A percentile compares a stretch with the other conserved stretches of the same genome.
These are phyloP conservation scores for Euclidium syriacum DNA, from an alignment of 345 rosid genomes.

Conservation along the genomic window DNA sequence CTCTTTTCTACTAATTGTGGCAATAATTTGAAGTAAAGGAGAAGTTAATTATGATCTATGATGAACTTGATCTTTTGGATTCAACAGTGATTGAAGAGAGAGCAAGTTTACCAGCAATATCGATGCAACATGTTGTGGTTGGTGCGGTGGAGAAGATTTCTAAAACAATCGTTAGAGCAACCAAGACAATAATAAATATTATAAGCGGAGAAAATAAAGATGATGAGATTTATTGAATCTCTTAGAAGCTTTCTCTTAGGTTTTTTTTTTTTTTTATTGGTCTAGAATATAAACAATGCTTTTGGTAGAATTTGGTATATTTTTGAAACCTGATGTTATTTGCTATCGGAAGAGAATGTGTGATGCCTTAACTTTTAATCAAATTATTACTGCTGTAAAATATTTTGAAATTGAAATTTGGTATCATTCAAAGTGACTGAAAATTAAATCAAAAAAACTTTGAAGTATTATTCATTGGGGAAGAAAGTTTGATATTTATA, in stretches of 20 bases:
- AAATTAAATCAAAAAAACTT: too few species aligned
- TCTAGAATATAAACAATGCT: neutral
- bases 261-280: too few species aligned
- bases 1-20: neutral
- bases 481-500: too few species aligned
- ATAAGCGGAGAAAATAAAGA: conserved; percentile 46
- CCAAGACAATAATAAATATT: conserved; percentile 60
- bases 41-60: neutral
- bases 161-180: conserved; percentile 68
- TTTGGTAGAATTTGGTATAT: neutral
- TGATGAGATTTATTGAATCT: conserved; percentile 3
- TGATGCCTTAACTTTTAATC: too few species aligned
- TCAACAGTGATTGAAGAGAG: conserved; percentile 90
- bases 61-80: conserved; percentile 5
- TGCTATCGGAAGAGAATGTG: too few species aligned
- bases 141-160: conserved; percentile 85
- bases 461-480: too few species aligned
- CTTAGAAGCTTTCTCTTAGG: neutral
- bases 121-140: conserved; percentile 67
- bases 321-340: too few species aligned
- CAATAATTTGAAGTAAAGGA: neutral
- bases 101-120: conserved; percentile 74
- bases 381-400: too few species aligned
- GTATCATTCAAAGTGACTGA: too few species aligned
- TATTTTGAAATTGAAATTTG: too few species aligned